Base-by-base conservation (phyloP, 2,329 filamentous ascomycete species). In the Penicillium sp. region DNA sequence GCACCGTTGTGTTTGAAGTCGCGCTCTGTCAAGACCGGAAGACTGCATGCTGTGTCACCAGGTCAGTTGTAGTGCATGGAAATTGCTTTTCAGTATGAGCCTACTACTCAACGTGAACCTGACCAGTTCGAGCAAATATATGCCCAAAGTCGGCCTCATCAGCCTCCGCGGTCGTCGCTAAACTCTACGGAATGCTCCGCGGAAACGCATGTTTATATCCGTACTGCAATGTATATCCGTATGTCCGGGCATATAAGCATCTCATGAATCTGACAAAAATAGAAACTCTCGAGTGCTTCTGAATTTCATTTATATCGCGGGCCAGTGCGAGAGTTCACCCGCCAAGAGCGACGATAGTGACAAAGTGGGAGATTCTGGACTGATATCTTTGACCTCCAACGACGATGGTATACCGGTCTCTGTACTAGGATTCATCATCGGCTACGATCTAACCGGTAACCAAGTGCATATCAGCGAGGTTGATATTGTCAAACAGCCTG, bases 391-490 rank as follows among this genome's bases (percentile, higher is more conserved):
- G 44, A 24, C 33, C 2, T 18, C 46, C 6, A n/a, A 7, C 2
- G 22, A 47, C 3, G 44, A 33, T 14, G 31, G 13, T 22, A 36
- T 36, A 1, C 31, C 47, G 3, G 33, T 18, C 16, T 54, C 27
- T 14, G 44, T 53, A 2, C 52, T 53, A 13, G 78, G 78, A 0
- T 79, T 80, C 60, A 77, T 80, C 33, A 80, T 81, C 37, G 76
- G 72, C 0, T 80, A 81, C 50, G 75, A 79, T 46, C 66, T 80
- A 0, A 70, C 68, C 1, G 75, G 69, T 0, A 79, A 78, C 24
- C 74, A 79, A 46, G 78, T 80, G 1, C 55, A 79, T 27, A 80
- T 80, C 31, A 77, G 76, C 62, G 79, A 80, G 50, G 78, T 80
- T 47, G 77, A 80, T 60, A 73, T 74, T 39, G 62, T 67, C 13